Conservation (phyloP, 2,329 filamentous ascomycete species). For the Plenodomus biglobosus region DNA sequence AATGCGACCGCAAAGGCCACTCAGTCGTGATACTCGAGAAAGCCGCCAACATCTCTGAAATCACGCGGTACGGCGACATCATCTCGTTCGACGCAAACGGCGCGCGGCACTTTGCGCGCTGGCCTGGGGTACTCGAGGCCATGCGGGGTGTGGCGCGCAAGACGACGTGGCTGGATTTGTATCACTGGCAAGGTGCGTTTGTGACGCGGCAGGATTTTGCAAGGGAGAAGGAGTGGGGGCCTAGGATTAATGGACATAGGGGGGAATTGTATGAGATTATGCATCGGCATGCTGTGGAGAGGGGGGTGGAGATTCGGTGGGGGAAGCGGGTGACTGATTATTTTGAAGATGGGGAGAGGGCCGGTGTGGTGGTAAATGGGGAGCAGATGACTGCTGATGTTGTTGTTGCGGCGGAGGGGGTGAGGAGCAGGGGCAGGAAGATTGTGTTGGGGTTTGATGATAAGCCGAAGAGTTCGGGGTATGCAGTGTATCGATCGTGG, state of each 20-base stretch:
- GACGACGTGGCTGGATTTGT: conserved; percentile 60
- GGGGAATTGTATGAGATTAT: conserved; percentile 62
- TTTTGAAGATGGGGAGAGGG: conserved; percentile 55
- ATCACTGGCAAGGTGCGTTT: conserved; percentile 63
- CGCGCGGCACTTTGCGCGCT: conserved; percentile 60
- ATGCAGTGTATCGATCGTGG: conserved; percentile 56
- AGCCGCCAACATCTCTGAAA: conserved; percentile 50
- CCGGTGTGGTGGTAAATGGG: conserved; percentile 56
- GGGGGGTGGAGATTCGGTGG: conserved; percentile 58
- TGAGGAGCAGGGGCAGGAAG: conserved; percentile 55
- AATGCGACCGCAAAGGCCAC: conserved; percentile 64
- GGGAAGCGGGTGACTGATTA: conserved; percentile 56
- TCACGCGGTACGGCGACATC: conserved; percentile 63
- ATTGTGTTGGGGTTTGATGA: conserved; percentile 57
- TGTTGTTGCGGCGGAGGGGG: conserved; percentile 56
- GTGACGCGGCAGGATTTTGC: conserved; percentile 57
- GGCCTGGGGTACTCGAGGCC: conserved; percentile 50
- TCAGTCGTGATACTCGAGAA: conserved; percentile 58
- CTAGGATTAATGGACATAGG: conserved; percentile 62
- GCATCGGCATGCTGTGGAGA: conserved; percentile 56
- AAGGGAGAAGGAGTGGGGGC: conserved; percentile 46
- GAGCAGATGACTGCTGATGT: conserved; percentile 51
- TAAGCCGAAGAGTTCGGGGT: conserved; percentile 55
- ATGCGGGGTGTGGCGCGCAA: conserved; percentile 56
- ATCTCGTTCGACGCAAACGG: conserved; percentile 64